Percentiles rank a stretch among this genome's conserved stretches.
phyloP scores from a whole-genome alignment of 257 asterid species.

The Gentiana dahurica region DNA sequence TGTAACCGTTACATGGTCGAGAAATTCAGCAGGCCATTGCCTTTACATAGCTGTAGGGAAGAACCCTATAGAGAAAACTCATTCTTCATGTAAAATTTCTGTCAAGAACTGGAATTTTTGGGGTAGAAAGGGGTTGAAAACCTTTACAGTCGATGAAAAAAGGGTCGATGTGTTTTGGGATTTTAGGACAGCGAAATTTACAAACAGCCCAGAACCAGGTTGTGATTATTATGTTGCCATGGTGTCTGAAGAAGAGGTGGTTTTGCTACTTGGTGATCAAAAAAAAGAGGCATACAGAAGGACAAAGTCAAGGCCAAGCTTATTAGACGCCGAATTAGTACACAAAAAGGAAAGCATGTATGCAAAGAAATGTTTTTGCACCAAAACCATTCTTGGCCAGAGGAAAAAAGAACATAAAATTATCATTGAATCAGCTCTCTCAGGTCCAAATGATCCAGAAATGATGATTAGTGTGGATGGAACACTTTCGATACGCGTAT shows the following conservation, averaged over 20 bases:
- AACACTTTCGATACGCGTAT: slow-evolving; percentile 39
- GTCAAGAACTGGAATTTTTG: slow-evolving; percentile 91
- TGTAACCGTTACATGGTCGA: slow-evolving; percentile 59
- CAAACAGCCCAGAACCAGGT: slow-evolving; percentile 48
- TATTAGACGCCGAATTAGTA: slow-evolving; percentile 36
- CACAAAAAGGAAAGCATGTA: slow-evolving; percentile 69
- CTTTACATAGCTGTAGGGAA: slow-evolving; percentile 44
- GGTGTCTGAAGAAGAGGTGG: slow-evolving; percentile 42
- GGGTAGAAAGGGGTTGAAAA: slow-evolving; percentile 73
- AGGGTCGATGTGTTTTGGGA: slow-evolving; percentile 79
- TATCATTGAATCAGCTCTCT: slow-evolving; percentile 40
- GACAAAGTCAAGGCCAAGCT: slow-evolving; percentile 34
- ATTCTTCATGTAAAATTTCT: slow-evolving; percentile 74
- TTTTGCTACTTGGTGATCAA: slow-evolving; percentile 60
- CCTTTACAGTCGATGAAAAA: slow-evolving; percentile 43
- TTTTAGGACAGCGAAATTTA: slow-evolving; percentile 49
- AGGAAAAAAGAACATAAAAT: slow-evolving; percentile 57
- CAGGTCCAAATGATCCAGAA: slow-evolving; percentile 55
- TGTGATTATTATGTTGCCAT: slow-evolving; percentile 70
- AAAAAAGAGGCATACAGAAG: slow-evolving; percentile 58
- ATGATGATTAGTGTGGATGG: slow-evolving; percentile 88
- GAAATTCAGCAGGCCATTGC: slow-evolving; percentile 48
- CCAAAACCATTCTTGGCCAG: slow-evolving; percentile 48
- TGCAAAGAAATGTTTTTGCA: slow-evolving; percentile 64
- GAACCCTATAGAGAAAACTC: slow-evolving; percentile 26